These are phyloP conservation scores for Gaertneriomyces semiglobifer DNA, from an alignment of 192 early-diverging fungal genomes.

Conservation along the genomic window DNA sequence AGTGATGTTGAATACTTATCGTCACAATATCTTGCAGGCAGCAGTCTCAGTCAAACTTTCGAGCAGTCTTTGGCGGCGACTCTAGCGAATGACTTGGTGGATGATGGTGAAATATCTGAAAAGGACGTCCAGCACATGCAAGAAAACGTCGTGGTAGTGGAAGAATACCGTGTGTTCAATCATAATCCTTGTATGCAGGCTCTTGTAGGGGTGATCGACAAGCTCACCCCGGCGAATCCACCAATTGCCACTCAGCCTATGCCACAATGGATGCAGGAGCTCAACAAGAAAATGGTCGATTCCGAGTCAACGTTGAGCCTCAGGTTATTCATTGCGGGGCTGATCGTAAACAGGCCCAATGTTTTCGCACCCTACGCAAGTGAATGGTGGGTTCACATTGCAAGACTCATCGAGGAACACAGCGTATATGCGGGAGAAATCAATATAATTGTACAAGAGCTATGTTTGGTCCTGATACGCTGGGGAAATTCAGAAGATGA, in stretches of 20 bases:
- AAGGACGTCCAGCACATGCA: too few species aligned
- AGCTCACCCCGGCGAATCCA: constrained; percentile 37
- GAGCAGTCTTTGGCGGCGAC: background rate
- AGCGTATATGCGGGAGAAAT: too few species aligned
- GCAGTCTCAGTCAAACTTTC: constrained; percentile 50
- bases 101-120: too few species aligned
- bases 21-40: constrained; percentile 57
- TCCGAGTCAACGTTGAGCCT: constrained; percentile 55
- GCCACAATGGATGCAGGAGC: constrained; percentile 65
- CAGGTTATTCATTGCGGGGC: constrained; percentile 59
- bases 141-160: constrained; percentile 40
- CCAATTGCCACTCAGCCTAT: constrained; percentile 20
- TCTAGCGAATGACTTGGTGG: too few species aligned
- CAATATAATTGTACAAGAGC: too few species aligned
- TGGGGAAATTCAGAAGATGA: constrained; percentile 56
- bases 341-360: constrained; percentile 62
- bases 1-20: constrained; percentile 42
- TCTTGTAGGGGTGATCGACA: constrained; percentile 54
- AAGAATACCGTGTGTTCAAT: constrained; percentile 41
- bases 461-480: constrained; percentile 60
- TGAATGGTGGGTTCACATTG: constrained; percentile 60
- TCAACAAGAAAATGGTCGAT: constrained; percentile 45
- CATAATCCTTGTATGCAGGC: constrained; percentile 63
- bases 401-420: constrained; percentile 47
- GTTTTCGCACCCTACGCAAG: constrained; percentile 58